Percentiles rank a stretch among this genome's conserved stretches.
Evolutionary conservation across 2,329 filamentous ascomycete species (phyloP).

Genomic region (Aspergillus terreus): DNA sequence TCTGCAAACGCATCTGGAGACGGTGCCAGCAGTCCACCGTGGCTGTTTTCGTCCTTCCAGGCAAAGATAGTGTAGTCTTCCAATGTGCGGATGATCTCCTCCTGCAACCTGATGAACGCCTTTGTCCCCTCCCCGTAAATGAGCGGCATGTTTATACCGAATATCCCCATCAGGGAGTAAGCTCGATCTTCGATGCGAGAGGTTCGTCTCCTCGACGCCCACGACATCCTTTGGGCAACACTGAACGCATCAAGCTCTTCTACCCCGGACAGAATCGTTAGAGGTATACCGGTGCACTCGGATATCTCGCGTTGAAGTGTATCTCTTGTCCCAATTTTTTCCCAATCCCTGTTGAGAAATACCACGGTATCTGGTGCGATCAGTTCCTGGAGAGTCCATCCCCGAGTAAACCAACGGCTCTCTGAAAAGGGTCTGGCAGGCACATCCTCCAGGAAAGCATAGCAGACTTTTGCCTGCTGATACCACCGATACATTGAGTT

Average conservation of each 20-base stretch:
- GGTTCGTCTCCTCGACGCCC: background rate
- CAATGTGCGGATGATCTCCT: background rate
- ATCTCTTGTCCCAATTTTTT: background rate
- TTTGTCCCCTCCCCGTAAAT: background rate
- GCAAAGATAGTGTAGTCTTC: background rate
- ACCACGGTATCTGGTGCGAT: background rate
- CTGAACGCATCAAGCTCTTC: background rate
- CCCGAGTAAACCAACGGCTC: background rate
- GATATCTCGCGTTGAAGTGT: background rate
- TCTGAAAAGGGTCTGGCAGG: background rate
- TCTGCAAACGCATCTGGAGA: no score
- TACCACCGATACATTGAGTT: background rate
- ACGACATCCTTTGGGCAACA: background rate
- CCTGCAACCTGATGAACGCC: background rate
- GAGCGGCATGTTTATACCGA: background rate
- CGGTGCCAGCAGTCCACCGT: no score
- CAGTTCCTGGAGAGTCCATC: background rate
- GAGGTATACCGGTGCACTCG: background rate
- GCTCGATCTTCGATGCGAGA: background rate
- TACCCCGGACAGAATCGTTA: background rate
- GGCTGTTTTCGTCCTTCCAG: no score
- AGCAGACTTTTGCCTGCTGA: background rate
- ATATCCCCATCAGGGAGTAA: background rate
- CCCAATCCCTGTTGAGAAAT: background rate
- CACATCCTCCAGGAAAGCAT: background rate